Evolutionary conservation across 139 green algal species (phyloP).

Genomic region (Parachlorella kessleri): DNA sequence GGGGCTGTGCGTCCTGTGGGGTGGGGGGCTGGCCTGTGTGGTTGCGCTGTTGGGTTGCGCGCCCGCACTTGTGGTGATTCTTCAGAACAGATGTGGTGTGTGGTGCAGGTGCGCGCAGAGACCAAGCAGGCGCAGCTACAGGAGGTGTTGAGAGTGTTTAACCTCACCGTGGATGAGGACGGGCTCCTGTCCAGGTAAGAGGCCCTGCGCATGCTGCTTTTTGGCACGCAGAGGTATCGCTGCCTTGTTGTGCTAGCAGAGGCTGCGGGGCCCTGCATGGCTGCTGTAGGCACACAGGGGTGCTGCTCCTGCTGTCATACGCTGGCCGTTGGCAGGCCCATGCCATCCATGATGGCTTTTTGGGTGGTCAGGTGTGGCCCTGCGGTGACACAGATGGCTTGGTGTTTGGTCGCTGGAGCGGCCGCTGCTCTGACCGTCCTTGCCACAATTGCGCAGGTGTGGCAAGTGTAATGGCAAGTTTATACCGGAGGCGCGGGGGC

Average conservation of each 20-base stretch:
- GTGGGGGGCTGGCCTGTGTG: too few species aligned
- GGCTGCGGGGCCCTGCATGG: too few species aligned
- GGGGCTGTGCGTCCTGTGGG: too few species aligned
- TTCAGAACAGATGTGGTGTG: too few species aligned
- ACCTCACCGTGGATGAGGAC: constrained; percentile 18
- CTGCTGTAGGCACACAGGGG: background rate
- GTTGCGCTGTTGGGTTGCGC: too few species aligned
- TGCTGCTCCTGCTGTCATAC: background rate
- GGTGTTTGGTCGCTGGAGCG: too few species aligned
- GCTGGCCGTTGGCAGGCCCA: background rate
- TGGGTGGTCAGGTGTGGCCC: background rate
- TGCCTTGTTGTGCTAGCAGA: background rate
- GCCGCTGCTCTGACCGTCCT: too few species aligned
- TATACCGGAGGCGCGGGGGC: constrained; percentile 12
- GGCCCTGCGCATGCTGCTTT: background rate
- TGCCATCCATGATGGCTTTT: background rate
- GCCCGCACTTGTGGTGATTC: too few species aligned
- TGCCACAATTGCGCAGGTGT: too few species aligned
- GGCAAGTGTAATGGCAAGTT: constrained; percentile 62
- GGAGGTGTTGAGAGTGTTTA: constrained; percentile 46
- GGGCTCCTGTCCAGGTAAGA: constrained; percentile 45
- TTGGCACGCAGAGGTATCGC: background rate
- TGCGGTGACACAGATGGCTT: background rate
- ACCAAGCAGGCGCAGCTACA: constrained; percentile 53
- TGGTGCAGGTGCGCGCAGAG: constrained; percentile 1